phyloP scores from a whole-genome alignment of 352 stramenopile species.

The Phytophthora fragariaefolia region DNA sequence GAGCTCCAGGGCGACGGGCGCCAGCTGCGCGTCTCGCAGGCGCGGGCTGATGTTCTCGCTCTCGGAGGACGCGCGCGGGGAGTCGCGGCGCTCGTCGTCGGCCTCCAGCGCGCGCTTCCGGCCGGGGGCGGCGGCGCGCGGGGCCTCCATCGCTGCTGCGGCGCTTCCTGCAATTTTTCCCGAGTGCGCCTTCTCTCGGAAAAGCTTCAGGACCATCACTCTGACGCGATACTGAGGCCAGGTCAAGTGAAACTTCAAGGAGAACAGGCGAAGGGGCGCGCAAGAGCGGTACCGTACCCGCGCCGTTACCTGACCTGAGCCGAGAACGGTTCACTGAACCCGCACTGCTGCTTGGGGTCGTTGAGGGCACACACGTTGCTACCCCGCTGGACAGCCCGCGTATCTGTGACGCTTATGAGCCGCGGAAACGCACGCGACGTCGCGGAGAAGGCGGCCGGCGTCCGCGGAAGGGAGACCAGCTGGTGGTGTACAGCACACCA shows the following conservation, averaged over 20 bases:
- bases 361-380: too few species aligned
- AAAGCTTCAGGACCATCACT: background rate
- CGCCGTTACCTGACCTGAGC: too few species aligned
- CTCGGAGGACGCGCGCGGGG: constrained; percentile 11
- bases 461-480: too few species aligned
- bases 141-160: constrained; percentile 37
- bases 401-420: too few species aligned
- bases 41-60: constrained; percentile 33
- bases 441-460: too few species aligned
- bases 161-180: constrained; percentile 7
- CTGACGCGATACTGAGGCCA: background rate
- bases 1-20: too few species aligned
- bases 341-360: too few species aligned
- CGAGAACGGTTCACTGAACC: too few species aligned
- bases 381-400: too few species aligned
- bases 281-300: too few species aligned
- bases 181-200: constrained; percentile 9
- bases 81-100: constrained; percentile 17
- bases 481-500: too few species aligned
- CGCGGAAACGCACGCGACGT: too few species aligned
- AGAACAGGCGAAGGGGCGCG: constrained; percentile 2
- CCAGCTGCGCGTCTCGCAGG: constrained; percentile 26
- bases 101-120: constrained; percentile 51
- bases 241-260: constrained; percentile 1
- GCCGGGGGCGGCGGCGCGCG: constrained; percentile 4